Evolutionary conservation across 2,329 filamentous ascomycete species (phyloP).

Genomic region (Penicillium decumbens): DNA sequence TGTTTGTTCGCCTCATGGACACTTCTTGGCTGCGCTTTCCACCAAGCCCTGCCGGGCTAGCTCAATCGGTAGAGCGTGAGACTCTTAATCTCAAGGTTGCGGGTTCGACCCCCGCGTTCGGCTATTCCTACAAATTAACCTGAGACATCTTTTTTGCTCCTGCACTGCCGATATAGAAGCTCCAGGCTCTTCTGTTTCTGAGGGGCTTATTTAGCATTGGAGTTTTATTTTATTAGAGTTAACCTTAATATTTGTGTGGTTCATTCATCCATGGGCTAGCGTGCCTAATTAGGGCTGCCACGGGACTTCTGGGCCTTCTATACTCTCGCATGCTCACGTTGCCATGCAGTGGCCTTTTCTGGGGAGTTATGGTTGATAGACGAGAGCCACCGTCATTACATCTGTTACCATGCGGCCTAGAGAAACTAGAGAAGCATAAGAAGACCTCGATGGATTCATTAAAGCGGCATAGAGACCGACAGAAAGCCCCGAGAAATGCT

Average conservation of each 20-base stretch:
- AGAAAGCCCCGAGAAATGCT: constrained; percentile 25
- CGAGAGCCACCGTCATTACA: not conserved
- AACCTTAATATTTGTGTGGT: not conserved
- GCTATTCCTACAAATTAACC: constrained; percentile 27
- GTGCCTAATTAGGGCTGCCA: not conserved
- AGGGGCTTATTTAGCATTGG: too few relatives aligned
- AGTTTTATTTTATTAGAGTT: not conserved
- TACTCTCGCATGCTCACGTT: too few relatives aligned
- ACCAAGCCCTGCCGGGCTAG: constrained; percentile 40
- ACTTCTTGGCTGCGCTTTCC: not conserved
- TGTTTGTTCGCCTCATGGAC: not conserved
- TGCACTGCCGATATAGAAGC: too few relatives aligned
- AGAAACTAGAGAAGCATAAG: not conserved
- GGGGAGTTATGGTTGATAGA: too few relatives aligned
- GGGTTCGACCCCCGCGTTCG: constrained; percentile 44
- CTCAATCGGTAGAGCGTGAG: constrained; percentile 51
- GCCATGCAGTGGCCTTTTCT: too few relatives aligned
- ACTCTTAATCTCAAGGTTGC: constrained; percentile 47
- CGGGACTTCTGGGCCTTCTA: too few relatives aligned
- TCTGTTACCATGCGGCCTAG: not conserved
- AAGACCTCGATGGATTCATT: not conserved
- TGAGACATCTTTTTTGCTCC: constrained; percentile 8
- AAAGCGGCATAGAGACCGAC: not conserved
- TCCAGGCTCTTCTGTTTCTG: too few relatives aligned
- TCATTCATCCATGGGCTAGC: not conserved